Conservation (phyloP, 2,329 filamentous ascomycete species). For the Alternaria consortialis region DNA sequence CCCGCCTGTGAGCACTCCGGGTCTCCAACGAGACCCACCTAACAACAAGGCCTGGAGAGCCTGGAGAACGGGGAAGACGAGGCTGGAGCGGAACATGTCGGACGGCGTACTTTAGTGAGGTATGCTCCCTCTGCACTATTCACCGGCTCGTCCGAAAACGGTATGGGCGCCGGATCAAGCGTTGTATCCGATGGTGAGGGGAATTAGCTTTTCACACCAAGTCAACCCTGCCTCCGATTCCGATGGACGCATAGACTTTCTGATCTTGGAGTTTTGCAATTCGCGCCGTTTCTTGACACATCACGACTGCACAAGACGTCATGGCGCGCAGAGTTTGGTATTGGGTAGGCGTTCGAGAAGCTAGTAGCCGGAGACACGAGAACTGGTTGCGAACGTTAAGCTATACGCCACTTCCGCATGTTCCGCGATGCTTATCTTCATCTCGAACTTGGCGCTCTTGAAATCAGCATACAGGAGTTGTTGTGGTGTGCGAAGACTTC, state of each 20-base stretch:
- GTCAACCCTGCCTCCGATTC: conserved; percentile 9
- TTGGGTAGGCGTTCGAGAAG: conserved; percentile 6
- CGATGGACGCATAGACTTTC: conserved; percentile 8
- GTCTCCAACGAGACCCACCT: background rate
- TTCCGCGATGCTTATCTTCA: conserved; percentile 7
- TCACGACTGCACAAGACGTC: conserved; percentile 8
- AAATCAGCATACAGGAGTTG: background rate
- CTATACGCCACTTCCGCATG: conserved; percentile 11
- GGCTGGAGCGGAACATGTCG: conserved; percentile 12
- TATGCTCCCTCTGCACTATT: conserved; percentile 6
- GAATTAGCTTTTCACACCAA: conserved; percentile 5
- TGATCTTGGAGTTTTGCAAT: conserved; percentile 1
- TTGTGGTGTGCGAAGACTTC: background rate
- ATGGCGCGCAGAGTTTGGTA: conserved; percentile 3
- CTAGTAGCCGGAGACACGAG: background rate
- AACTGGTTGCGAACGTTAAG: conserved; percentile 7
- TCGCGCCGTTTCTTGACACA: conserved; percentile 15
- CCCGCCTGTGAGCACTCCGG: conserved; percentile 1
- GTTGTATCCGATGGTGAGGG: conserved; percentile 1
- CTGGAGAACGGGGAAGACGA: conserved; percentile 7
- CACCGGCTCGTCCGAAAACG: conserved; percentile 6
- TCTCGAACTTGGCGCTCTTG: background rate
- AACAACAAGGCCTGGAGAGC: conserved; percentile 5
- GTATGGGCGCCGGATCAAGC: conserved; percentile 13
- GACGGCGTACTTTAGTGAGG: conserved; percentile 17